phyloP scores from a whole-genome alignment of 2,329 filamentous ascomycete genomes.

The Fonsecaea nubica region DNA sequence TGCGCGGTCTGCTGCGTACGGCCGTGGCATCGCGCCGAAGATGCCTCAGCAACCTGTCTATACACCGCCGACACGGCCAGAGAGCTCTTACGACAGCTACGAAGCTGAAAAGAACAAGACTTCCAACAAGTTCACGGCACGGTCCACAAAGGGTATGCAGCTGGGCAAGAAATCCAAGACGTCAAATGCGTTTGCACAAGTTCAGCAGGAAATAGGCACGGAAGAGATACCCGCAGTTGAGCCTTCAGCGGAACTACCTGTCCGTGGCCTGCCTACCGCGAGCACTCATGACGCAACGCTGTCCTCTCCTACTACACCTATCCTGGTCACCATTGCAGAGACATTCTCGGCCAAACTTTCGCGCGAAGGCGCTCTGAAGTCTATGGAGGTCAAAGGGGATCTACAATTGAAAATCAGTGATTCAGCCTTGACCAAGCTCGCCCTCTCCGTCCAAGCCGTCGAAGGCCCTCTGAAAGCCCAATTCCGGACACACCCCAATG shows the following conservation, averaged over 20 bases:
- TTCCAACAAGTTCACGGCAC: constrained; percentile 71
- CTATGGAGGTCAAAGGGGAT: constrained; percentile 88
- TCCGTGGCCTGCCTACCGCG: constrained; percentile 54
- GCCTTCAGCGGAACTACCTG: constrained; percentile 57
- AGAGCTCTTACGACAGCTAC: constrained; percentile 81
- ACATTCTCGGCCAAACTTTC: constrained; percentile 88
- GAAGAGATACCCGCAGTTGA: constrained; percentile 56
- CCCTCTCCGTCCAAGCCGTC: constrained; percentile 77
- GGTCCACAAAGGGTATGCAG: constrained; percentile 94
- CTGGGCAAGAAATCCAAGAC: constrained; percentile 98
- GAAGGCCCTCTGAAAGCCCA: constrained; percentile 71
- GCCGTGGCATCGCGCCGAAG: constrained; percentile 69
- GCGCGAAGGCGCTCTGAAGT: constrained; percentile 84
- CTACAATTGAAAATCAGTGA: constrained; percentile 90
- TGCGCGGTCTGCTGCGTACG: constrained; percentile 67
- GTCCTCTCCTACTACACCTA: constrained; percentile 75
- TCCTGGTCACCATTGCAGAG: constrained; percentile 88
- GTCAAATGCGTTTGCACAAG: constrained; percentile 95
- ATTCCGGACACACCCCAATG: constrained; percentile 95
- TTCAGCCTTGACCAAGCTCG: constrained; percentile 86
- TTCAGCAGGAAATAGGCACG: constrained; percentile 86
- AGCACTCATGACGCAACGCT: constrained; percentile 56
- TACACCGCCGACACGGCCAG: constrained; percentile 76
- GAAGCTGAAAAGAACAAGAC: constrained; percentile 97
- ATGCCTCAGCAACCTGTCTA: constrained; percentile 88